These are phyloP conservation scores for Ormosia emarginata DNA, from an alignment of 306 rosid genomes.

Conservation along the genomic window DNA sequence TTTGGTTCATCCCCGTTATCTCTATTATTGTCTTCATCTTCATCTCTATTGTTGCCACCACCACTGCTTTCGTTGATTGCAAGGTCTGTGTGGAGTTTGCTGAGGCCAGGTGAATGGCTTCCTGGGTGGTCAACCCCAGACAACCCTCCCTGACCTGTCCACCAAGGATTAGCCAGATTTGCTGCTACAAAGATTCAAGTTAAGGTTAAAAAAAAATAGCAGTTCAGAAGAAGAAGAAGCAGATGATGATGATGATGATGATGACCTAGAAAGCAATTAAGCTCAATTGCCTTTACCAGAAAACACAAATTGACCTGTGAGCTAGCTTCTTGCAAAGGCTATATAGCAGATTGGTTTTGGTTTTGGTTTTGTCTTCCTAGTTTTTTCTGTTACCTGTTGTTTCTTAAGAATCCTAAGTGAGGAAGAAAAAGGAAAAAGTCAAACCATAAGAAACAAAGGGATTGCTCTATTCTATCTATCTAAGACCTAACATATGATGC, in stretches of 20 bases:
- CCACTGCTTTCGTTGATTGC: slow-evolving; percentile 54
- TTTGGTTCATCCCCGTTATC: slow-evolving; percentile 59
- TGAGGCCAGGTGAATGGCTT: slow-evolving; percentile 47
- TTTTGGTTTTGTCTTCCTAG: not conserved
- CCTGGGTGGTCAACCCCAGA: slow-evolving; percentile 77
- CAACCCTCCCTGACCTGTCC: slow-evolving; percentile 78
- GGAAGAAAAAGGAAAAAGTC: slow-evolving; percentile 22
- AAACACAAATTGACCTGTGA: too few species aligned
- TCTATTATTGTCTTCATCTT: slow-evolving; percentile 48
- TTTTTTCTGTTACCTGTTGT: not conserved
- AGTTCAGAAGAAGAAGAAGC: not conserved
- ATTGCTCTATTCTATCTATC: not conserved
- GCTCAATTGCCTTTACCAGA: not conserved
- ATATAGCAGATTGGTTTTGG: not conserved
- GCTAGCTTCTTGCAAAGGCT: not conserved
- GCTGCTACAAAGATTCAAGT: not conserved
- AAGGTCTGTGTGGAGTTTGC: slow-evolving; percentile 53
- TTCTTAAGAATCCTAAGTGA: not conserved
- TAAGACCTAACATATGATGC: slow-evolving; percentile 25
- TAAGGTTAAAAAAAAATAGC: not conserved
- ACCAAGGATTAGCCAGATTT: slow-evolving; percentile 96
- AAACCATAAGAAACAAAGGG: slow-evolving; percentile 25
- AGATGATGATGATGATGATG: not conserved
- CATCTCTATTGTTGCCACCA: slow-evolving; percentile 25
- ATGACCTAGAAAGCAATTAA: not conserved